Evolutionary conservation across 1,284 basidiomycete genomes (phyloP).

Genomic region (Ceratobasidium sp.): DNA sequence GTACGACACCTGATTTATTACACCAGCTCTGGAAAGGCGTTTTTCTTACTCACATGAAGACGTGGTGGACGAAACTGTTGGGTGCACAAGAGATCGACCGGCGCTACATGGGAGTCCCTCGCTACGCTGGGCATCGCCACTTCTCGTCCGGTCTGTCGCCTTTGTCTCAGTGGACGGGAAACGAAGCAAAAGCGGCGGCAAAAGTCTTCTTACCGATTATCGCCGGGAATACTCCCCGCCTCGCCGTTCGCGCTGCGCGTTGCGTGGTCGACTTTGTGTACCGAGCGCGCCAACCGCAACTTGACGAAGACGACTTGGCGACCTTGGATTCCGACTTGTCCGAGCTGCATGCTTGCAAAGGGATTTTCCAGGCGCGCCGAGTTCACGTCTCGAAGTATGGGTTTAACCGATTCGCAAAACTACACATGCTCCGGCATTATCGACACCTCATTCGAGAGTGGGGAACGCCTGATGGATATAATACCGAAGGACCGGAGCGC

Average conservation of each 20-base stretch:
- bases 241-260: constrained; percentile 47
- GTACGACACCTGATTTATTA: constrained; percentile 54
- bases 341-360: constrained; percentile 48
- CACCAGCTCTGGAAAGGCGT: constrained; percentile 57
- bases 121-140: constrained; percentile 17
- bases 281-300: constrained; percentile 20
- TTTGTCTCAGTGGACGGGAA: constrained; percentile 44
- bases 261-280: constrained; percentile 59
- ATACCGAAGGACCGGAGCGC: constrained; percentile 45
- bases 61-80: constrained; percentile 46
- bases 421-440: constrained; percentile 45
- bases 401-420: constrained; percentile 50
- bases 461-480: constrained; percentile 47
- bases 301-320: constrained; percentile 25
- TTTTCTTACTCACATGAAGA: constrained; percentile 52
- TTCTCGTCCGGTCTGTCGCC: constrained; percentile 37
- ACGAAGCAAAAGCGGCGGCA: constrained; percentile 42
- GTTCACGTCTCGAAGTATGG: constrained; percentile 18
- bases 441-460: constrained; percentile 17
- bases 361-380: constrained; percentile 43
- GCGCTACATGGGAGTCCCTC: constrained; percentile 24
- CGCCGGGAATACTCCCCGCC: background rate
- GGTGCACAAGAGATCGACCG: constrained; percentile 42
- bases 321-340: constrained; percentile 40
- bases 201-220: constrained; percentile 5